phyloP scores from a whole-genome alignment of 1,139 yeast genomes.

The Scheffersomyces quercinus region DNA sequence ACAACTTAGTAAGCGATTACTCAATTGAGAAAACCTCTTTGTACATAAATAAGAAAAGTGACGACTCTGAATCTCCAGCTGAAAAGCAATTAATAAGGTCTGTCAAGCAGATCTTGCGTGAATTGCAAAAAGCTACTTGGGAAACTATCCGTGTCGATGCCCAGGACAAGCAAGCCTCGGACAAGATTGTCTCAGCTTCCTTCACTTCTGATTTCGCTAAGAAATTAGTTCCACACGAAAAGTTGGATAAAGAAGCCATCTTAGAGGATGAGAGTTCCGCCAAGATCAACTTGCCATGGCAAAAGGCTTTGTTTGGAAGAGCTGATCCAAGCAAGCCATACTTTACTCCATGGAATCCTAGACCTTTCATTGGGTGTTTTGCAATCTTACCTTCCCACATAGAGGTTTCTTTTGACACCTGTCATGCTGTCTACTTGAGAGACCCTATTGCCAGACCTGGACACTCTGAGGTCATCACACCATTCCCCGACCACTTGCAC shows the following conservation, averaged over 20 bases:
- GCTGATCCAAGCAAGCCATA: conserved; percentile 73
- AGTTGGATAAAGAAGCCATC: conserved; percentile 53
- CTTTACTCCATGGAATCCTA: conserved; percentile 96
- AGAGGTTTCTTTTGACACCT: conserved; percentile 85
- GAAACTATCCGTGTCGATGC: conserved; percentile 50
- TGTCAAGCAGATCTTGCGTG: conserved; percentile 56
- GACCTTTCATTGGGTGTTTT: conserved; percentile 90
- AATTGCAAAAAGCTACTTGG: conserved; percentile 50
- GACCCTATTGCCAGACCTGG: conserved; percentile 98
- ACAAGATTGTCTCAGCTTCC: conserved; percentile 31
- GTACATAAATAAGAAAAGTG: conserved; percentile 36
- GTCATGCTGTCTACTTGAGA: conserved; percentile 93
- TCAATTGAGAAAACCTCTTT: conserved; percentile 18
- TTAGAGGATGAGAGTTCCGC: conserved; percentile 56
- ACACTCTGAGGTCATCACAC: conserved; percentile 91
- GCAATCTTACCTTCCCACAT: conserved; percentile 90
- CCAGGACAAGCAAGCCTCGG: conserved; percentile 26
- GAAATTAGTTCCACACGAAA: conserved; percentile 48
- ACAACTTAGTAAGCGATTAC: conserved; percentile 23
- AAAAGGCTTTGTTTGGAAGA: conserved; percentile 75
- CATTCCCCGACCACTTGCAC: conserved; percentile 80
- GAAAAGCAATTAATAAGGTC: conserved; percentile 45
- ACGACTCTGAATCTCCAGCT: conserved; percentile 32
- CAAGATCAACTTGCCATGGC: conserved; percentile 67
- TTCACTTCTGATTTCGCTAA: conserved; percentile 61